Evolutionary conservation across 2,329 filamentous ascomycete genomes (phyloP).

Genomic region (Claviceps sp.): DNA sequence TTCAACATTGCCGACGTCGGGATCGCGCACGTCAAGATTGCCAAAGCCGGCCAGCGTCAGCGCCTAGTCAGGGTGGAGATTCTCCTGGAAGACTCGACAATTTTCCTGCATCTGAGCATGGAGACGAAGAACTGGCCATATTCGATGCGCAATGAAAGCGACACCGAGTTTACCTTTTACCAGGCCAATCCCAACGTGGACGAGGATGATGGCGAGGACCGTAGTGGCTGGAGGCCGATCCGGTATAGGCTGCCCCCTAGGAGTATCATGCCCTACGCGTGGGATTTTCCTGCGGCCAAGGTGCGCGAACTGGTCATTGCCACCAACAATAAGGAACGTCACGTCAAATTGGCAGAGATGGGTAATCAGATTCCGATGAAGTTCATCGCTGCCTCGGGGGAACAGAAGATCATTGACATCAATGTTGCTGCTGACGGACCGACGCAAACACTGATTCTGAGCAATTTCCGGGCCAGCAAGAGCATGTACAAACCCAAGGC

Average conservation of each 20-base stretch:
- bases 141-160: conserved; percentile 96
- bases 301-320: conserved; percentile 78
- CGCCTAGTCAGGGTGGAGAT: conserved; percentile 78
- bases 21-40: conserved; percentile 84
- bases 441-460: conserved; percentile 85
- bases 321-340: conserved; percentile 46
- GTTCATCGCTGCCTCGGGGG: conserved; percentile 52
- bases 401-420: conserved; percentile 85
- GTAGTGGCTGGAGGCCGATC: conserved; percentile 83
- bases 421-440: conserved; percentile 93
- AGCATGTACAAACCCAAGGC: conserved; percentile 65
- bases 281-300: conserved; percentile 98
- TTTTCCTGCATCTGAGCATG: conserved; percentile 81
- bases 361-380: conserved; percentile 94
- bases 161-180: conserved; percentile 92
- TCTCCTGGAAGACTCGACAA: conserved; percentile 81
- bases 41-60: conserved; percentile 80
- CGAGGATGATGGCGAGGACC: conserved; percentile 73
- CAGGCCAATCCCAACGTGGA: conserved; percentile 88
- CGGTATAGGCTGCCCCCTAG: conserved; percentile 82
- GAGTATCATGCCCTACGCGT: conserved; percentile 98
- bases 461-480: conserved; percentile 85
- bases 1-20: conserved; percentile 96
- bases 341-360: conserved; percentile 92
- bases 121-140: conserved; percentile 97